Base-by-base conservation (phyloP, 306 rosid species). In the Begonia peltatifolia region DNA sequence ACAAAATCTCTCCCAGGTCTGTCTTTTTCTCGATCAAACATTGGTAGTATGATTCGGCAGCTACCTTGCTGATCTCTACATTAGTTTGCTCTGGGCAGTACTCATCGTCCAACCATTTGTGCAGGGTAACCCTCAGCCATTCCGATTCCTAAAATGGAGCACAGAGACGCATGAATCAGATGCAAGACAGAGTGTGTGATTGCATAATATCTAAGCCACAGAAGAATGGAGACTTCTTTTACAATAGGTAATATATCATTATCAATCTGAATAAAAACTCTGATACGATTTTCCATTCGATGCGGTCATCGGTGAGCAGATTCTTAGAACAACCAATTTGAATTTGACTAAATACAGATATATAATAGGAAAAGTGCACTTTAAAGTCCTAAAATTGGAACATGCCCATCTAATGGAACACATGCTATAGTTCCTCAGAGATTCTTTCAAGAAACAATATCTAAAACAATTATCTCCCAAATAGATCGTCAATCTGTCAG, bases 21-120 rank as follows among this genome's bases (percentile, higher is more conserved):
- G 87, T 78, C 63, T 61, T 74, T 17, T 75, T 83, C 62, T 69
- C 67, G 10, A 81, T 68, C 74, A 90, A 58, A 61, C 84, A 74
- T 46, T 73, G 65, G 58, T 78, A 81, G 73, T 71, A 90, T 0
- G 94, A 83, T 1, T 71, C 63, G 41, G 97, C 94, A 46, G 95
- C 97, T 71, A 90, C 75, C 63, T 60, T 76, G 82, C 97, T 90
- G 65, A 90, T 90, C 66, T 83, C 92, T 48, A 74, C 81, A 55
- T 90, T 90, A 35, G 95, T 85, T 60, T 72, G 76, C 64, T 90
- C 97, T 2, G 97, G 95, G 70, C 95, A 83, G 65, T 90, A 90
- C 61, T 90, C 97, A 25, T 90, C 95, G 59, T 90, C 97, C 81
- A 90, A 56, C 97, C 95, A 85, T 66, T 83, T 80, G 42, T 78